Base-by-base conservation (phyloP, 176 grass and related monocot genomes). In the Eleusine indica region DNA sequence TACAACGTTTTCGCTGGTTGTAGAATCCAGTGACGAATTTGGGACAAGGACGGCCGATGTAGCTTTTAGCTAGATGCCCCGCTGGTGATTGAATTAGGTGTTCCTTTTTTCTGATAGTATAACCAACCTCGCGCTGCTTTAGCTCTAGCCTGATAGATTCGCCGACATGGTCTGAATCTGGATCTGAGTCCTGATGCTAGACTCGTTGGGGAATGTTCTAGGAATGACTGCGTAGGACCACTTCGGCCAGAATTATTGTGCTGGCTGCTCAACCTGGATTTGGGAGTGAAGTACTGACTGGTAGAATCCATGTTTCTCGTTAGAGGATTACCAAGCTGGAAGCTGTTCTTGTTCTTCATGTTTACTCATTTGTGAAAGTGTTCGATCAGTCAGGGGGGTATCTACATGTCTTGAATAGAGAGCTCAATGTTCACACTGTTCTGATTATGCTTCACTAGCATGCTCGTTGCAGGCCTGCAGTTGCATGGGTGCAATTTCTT, bases 111-210 rank as follows among this genome's bases (percentile, higher is more conserved):
- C 53, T n/a, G 30, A 75, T 73, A 75, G 21, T 42, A 52, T 17
- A 13, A 52, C 39, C 12, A 29, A 13, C 60, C 3, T 11, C 9
- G 22, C 60, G 29, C 10, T 29, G 60, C 60, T 64, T 14, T 64
- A 64, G 3, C 25, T 25, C 3, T 76, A 42, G 10, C 16, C 73
- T 12, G 6, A 22, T n/a, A 38, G 37, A 11, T 76, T 21, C 8
- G 9, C 18, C 53, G 44, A 73, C 71, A 54, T 82, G 37, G 76
- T 56, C 17, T 75, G 77, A 87, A 88, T 80, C 85, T 88, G 85
- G 85, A 91, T 91, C 89, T 85, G 85, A 72, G 76, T 85, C 47
- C 74, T 85, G 58, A 47, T 74, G 49, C 39, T 17, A 77, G 25
- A 60, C 81, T 76, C 71, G 40, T 78, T 74, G 60, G 18, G 67